These are phyloP conservation scores for Gastrolobium villosum DNA, from an alignment of 306 rosid species.

Conservation along the genomic window DNA sequence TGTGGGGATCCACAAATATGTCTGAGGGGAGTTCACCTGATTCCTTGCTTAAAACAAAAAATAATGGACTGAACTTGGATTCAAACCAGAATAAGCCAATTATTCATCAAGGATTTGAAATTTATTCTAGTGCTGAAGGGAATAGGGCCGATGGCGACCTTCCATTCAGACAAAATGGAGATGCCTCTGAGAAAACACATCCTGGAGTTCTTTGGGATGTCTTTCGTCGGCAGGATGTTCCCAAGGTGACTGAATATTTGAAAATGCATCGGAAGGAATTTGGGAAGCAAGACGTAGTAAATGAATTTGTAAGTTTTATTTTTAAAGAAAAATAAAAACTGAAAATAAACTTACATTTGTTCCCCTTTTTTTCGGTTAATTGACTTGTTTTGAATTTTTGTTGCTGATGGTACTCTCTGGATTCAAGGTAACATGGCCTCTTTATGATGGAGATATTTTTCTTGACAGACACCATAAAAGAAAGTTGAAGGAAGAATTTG, in stretches of 20 bases:
- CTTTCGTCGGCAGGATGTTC: constrained; percentile 78
- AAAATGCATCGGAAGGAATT: constrained; percentile 72
- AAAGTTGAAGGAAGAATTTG: constrained; percentile 90
- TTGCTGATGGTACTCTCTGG: constrained; percentile 48
- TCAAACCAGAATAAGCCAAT: constrained; percentile 57
- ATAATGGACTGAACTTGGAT: constrained; percentile 54
- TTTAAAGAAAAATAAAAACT: neutral
- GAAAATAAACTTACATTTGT: neutral
- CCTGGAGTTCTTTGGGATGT: constrained; percentile 93
- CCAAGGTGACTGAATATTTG: constrained; percentile 77
- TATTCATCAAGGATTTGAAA: constrained; percentile 58
- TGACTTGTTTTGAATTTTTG: constrained; percentile 47
- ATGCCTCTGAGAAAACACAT: constrained; percentile 53
- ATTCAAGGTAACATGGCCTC: constrained; percentile 74
- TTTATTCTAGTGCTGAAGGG: constrained; percentile 51
- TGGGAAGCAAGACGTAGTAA: constrained; percentile 53
- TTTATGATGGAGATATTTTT: constrained; percentile 76
- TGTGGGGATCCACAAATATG: constrained; percentile 55
- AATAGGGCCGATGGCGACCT: constrained; percentile 51
- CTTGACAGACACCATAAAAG: constrained; percentile 78
- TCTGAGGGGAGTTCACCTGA: constrained; percentile 59
- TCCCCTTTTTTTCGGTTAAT: constrained; percentile 15
- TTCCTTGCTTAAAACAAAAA: constrained; percentile 52
- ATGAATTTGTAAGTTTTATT: constrained; percentile 64
- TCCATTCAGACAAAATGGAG: constrained; percentile 59